Evolutionary conservation across 2,329 filamentous ascomycete genomes (phyloP), one percentile per base, ranked within the genome.

Genomic region (Dactylonectria macrodidyma): DNA sequence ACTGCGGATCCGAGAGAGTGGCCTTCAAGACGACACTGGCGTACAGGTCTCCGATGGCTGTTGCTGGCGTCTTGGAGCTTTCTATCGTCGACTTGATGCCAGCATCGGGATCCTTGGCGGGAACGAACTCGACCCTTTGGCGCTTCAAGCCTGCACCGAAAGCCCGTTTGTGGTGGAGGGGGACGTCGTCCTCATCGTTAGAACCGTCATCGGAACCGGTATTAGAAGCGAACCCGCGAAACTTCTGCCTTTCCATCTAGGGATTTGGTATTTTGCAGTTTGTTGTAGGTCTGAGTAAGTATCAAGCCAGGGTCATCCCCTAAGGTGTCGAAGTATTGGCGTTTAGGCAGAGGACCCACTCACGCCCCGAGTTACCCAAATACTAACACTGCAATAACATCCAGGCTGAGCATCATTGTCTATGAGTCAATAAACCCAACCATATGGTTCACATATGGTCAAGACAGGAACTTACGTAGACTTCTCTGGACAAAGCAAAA

Each of bases 21-120:
- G 68, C 72, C 44, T 84, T 83, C 1, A 93, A 81, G 22, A 94
- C 92, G 66, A 94, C 86, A 67, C 86, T 88, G 30, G 93, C 85
- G 73, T 94, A 94, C 52, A 89, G 81, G 63, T 93, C 89, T 1
- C 88, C 85, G 41, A 76, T 76, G 19, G 66, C 63, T n/a, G 64
- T 67, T 3, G 68, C 66, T 30, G 73, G 72, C 9, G 72, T 66
- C 46, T 66, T 69, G 10, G 65, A 9, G 14, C 30, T 22, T 38
- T 54, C 51, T 22, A 54, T 62, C 10, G 71, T 71, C 3, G 68
- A 66, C 9, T 67, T 67, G 41, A 69, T 69, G 22, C 74, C 72
- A 50, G 65, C 77, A 11, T 81, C 78, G 2, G 79, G 79, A 30
- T 82, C 81, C 26, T 84, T 81, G 8, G 88, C 89, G 24, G 83